These are phyloP conservation scores for Vanderwaltozyma polyspora DNA, from an alignment of 805 yeast species.

Conservation along the genomic window DNA sequence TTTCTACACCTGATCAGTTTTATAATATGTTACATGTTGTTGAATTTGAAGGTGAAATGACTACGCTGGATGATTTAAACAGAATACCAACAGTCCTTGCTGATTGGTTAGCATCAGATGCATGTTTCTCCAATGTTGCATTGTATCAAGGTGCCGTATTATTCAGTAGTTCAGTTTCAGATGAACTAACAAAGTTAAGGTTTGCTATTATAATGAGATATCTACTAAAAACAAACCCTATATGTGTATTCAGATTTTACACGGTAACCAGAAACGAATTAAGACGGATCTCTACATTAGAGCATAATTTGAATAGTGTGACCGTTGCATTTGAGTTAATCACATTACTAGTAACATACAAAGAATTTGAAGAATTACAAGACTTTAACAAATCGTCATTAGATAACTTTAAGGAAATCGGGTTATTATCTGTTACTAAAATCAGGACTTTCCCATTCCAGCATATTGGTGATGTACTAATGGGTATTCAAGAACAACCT, in stretches of 20 bases:
- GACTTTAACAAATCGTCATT: conserved; percentile 13
- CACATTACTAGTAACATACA: conserved; percentile 20
- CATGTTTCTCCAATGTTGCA: conserved; percentile 23
- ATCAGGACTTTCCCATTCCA: conserved; percentile 4
- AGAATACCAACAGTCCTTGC: conserved; percentile 30
- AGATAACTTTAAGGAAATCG: conserved; percentile 16
- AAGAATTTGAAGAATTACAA: conserved; percentile 22
- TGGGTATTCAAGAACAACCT: conserved; percentile 8
- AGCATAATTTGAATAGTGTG: conserved; percentile 24
- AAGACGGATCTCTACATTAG: conserved; percentile 24
- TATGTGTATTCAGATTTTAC: conserved; percentile 25
- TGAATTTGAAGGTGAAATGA: conserved; percentile 27
- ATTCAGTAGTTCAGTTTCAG: conserved; percentile 26
- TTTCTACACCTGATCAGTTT: conserved; percentile 31
- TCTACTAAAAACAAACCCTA: conserved; percentile 26
- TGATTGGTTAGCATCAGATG: conserved; percentile 25
- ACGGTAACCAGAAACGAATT: conserved; percentile 21
- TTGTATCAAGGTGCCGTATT: conserved; percentile 27
- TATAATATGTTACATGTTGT: conserved; percentile 23
- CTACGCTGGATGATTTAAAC: conserved; percentile 24
- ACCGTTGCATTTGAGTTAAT: conserved; percentile 26
- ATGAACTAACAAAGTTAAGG: conserved; percentile 28
- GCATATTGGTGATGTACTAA: conserved; percentile 3
- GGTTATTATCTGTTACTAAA: conserved; percentile 9
- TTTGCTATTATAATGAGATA: conserved; percentile 25